These are phyloP conservation scores for Neoarthrinium moseri DNA, from an alignment of 2,329 filamentous ascomycete genomes.

Conservation along the genomic window DNA sequence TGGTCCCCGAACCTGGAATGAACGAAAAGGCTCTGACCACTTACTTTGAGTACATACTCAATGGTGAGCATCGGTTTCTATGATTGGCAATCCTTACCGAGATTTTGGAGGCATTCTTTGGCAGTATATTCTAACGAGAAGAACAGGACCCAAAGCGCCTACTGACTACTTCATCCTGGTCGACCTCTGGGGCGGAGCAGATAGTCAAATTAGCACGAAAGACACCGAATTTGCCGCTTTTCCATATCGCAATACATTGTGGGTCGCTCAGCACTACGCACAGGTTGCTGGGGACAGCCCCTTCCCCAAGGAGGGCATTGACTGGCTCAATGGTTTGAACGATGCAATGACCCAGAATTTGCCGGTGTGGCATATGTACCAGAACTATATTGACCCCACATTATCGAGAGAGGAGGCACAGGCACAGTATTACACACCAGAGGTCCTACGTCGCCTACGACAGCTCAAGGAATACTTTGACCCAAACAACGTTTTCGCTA, in stretches of 20 bases:
- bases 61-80: neutral
- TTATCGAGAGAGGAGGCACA: slow-evolving; percentile 19
- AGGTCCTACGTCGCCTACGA: slow-evolving; percentile 14
- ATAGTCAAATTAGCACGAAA: slow-evolving; percentile 27
- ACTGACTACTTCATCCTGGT: slow-evolving; percentile 28
- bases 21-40: slow-evolving; percentile 15
- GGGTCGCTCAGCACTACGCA: slow-evolving; percentile 31
- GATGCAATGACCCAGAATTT: slow-evolving; percentile 17
- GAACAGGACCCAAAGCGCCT: slow-evolving; percentile 7
- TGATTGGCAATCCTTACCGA: too few species aligned
- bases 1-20: slow-evolving; percentile 25
- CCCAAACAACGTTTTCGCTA: slow-evolving; percentile 21
- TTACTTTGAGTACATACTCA: slow-evolving; percentile 23
- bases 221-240: slow-evolving; percentile 19
- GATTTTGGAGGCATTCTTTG: too few species aligned
- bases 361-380: slow-evolving; percentile 19
- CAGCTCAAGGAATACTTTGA: slow-evolving; percentile 21
- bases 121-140: too few species aligned
- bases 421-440: slow-evolving; percentile 20
- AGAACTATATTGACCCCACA: slow-evolving; percentile 25
- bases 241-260: slow-evolving; percentile 28
- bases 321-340: slow-evolving; percentile 20
- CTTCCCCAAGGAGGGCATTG: slow-evolving; percentile 18
- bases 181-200: slow-evolving; percentile 31
- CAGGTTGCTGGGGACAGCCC: slow-evolving; percentile 10